Base-by-base conservation (phyloP, 805 yeast genomes). In the Cyberlindnera suaveolens region DNA sequence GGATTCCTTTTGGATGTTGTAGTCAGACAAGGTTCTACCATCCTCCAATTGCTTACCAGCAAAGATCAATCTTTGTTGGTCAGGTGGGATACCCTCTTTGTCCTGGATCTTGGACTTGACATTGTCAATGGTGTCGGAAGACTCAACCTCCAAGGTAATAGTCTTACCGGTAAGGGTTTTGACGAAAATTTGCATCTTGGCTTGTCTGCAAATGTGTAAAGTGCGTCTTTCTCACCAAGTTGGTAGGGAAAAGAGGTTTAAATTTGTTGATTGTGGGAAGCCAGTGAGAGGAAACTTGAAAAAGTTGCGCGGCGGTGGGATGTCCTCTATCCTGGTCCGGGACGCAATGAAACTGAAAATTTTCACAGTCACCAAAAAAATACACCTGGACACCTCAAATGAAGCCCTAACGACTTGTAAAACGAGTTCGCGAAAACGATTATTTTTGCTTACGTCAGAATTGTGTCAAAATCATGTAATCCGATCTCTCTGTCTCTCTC, bases 121-220 rank as follows among this genome's bases (percentile, higher is more conserved):
- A 63, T 87, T 88, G 80, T 89, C 96, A 66, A 91, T 88, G 52
- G 96, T 88, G 79, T 90, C 97, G 48, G 96, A 87, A 52, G 97
- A 88, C 77, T 90, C 96, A 58, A 89, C 97, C 77, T 90, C 97
- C 57, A 90, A 81, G 68, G 97, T 90, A 77, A 93, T 91, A 68
- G 98, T 84, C 88, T 91, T 91, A 78, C 98, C 98, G 64, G 98
- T 90, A 71, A 93, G 82, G 78, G 99, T 91, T 79, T 91, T 93
- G 76, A 93, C 98, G 78, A 93, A 93, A 79, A 91, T 90, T 80
- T 86, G 95, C 95, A 85, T 85, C 67, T 64, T 67, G 72, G 69
- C 54, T 70, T 66, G 77, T 71, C 77, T 67, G 75, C 77, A 71
- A 66, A 42, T 9, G 33, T 20, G 36, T 39, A 36, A 54, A 45